Evolutionary conservation across 306 rosid genomes (phyloP).

Genomic region (Trifolium pratense): DNA sequence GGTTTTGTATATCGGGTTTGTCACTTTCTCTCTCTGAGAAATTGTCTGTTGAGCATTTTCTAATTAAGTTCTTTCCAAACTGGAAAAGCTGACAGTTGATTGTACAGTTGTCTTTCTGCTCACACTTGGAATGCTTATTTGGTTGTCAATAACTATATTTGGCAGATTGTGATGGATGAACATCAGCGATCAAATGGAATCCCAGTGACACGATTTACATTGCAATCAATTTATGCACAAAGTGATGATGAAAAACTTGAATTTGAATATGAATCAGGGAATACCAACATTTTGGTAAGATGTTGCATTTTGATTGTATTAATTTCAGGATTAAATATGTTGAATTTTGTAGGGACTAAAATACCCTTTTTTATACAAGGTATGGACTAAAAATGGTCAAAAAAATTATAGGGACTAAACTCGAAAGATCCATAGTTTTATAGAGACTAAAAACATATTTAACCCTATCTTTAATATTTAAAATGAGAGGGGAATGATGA

Average conservation of each 20-base stretch:
- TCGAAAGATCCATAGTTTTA: not conserved
- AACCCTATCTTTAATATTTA: slow-evolving; percentile 8
- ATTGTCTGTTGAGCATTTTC: slow-evolving; percentile 27
- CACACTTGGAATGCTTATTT: slow-evolving; percentile 32
- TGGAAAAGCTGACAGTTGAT: slow-evolving; percentile 27
- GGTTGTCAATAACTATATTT: slow-evolving; percentile 36
- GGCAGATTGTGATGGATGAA: slow-evolving; percentile 98
- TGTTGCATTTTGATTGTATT: slow-evolving; percentile 37
- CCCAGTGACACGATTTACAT: slow-evolving; percentile 83
- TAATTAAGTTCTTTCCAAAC: slow-evolving; percentile 12
- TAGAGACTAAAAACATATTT: not conserved
- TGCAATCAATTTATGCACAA: slow-evolving; percentile 92
- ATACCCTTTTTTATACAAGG: not conserved
- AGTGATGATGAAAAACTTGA: slow-evolving; percentile 92
- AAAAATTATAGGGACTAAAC: not conserved
- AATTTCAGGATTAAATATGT: not conserved
- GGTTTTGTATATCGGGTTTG: slow-evolving; percentile 14
- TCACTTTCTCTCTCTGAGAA: slow-evolving; percentile 6
- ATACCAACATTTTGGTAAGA: slow-evolving; percentile 87
- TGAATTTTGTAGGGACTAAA: not conserved
- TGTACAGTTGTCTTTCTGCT: slow-evolving; percentile 28
- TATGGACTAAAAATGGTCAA: not conserved
- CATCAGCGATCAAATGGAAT: slow-evolving; percentile 92
- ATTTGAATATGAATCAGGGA: slow-evolving; percentile 96
- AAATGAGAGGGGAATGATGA: slow-evolving; percentile 12